Base-by-base conservation (phyloP, 192 early-diverging fungal genomes). In the Gorgonomyces haynaldii region DNA sequence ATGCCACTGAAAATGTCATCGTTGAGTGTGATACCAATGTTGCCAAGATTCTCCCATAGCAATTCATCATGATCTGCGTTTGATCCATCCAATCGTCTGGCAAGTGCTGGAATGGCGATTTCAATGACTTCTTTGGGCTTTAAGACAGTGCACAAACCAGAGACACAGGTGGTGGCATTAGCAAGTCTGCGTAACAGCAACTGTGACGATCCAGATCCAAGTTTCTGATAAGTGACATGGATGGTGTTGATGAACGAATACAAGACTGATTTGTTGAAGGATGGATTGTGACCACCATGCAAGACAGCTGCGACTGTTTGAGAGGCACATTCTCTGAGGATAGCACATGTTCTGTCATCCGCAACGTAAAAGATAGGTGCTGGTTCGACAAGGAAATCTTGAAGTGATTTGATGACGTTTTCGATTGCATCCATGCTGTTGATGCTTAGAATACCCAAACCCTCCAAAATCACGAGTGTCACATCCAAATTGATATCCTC, bases 41-140 rank as follows among this genome's bases (percentile, higher is more conserved):
- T 50, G 15, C 66, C 67, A 8, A 77, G 56, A 4, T 34, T 26
- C 23, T 70, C 57, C 65, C 67, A 74, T 22, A 74, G 41, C 8
- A 67, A 34, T 15, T 43, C 58, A 20, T 59, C 39, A 21, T 22
- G 20, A 17, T 23, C 37, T 21, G 25, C 52, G 12, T 13, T 13
- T 25, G 26, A 26, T 24, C 45, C 61, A 30, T 61, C 50, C 22
- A 71, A 49, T 16, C 47, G 25, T 15, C 56, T 45, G 12, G 41
- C 36, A 10, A 71, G 54, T 10, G 62, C 61, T 6, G 69, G 66
- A 21, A 71, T 62, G 1, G 55, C 68, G 25, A 61, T 50, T 54
- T 67, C 56, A 6, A 62, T 45, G 6, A 19, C 41, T 10, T 22
- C 22, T 1, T 28, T 50, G n/a, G 22, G 4, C 9, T 57, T 54